Evolutionary conservation across 306 rosid genomes (phyloP).

Genomic region (Cucumis cinereus): DNA sequence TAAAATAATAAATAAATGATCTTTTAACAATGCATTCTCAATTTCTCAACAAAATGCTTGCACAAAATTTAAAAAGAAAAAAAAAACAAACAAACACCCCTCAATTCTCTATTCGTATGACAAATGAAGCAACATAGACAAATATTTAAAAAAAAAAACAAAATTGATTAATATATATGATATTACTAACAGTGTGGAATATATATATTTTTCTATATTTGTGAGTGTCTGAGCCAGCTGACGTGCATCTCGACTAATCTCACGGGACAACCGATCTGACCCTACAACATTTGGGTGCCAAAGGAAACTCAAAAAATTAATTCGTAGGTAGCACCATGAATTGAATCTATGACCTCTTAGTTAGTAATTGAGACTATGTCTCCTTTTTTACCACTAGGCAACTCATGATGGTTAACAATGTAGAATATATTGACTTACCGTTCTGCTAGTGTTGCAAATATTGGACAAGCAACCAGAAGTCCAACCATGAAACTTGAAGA

Average conservation of each 20-base stretch:
- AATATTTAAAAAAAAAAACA: too few relatives aligned
- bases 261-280: too few relatives aligned
- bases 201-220: too few relatives aligned
- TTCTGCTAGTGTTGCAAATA: slow-evolving; percentile 47
- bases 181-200: neutral
- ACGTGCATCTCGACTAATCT: too few relatives aligned
- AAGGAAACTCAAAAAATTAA: too few relatives aligned
- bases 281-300: too few relatives aligned
- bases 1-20: neutral
- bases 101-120: neutral
- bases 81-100: neutral
- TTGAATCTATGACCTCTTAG: too few relatives aligned
- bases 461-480: slow-evolving; percentile 57
- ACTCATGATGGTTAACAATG: too few relatives aligned
- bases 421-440: slow-evolving; percentile 19
- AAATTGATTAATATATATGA: neutral
- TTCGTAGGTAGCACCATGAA: too few relatives aligned
- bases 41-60: neutral
- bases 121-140: neutral
- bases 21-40: neutral
- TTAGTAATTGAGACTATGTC: too few relatives aligned
- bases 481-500: slow-evolving; percentile 76
- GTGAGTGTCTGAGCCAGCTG: too few relatives aligned
- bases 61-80: neutral
- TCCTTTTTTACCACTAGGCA: too few relatives aligned